Conservation (phyloP, 2,329 filamentous ascomycete species). For the Stenocarpella maydis region DNA sequence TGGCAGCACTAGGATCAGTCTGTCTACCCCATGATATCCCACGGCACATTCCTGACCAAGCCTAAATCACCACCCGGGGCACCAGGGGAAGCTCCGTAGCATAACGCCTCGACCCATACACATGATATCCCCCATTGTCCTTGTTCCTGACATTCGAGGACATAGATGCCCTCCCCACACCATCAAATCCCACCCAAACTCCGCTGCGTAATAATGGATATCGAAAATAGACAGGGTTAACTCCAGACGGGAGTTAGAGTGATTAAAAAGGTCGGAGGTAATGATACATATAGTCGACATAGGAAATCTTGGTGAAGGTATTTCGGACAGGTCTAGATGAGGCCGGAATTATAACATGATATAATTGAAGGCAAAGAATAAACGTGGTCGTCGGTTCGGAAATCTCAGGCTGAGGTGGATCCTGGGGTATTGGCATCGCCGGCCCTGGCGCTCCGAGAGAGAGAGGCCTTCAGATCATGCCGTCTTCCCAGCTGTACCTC, state of each 20-base stretch:
- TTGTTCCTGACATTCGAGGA: conserved; percentile 5
- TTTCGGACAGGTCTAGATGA: conserved; percentile 14
- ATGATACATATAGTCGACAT: conserved; percentile 20
- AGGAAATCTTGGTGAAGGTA: not conserved
- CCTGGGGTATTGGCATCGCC: not conserved
- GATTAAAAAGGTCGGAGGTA: not conserved
- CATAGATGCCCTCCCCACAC: conserved; percentile 14
- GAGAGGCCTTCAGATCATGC: not conserved
- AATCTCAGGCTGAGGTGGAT: not conserved
- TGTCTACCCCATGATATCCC: not conserved
- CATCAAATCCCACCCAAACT: conserved; percentile 24
- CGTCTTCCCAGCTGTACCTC: conserved; percentile 61
- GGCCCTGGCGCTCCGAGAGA: not conserved
- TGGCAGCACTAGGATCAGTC: not conserved
- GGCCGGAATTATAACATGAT: conserved; percentile 25
- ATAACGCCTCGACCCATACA: conserved; percentile 12
- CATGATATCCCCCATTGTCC: not conserved
- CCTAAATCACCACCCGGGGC: not conserved
- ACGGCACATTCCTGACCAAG: not conserved
- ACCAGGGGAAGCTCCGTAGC: not conserved
- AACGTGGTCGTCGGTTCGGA: not conserved
- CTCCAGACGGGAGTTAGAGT: not conserved
- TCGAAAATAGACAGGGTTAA: not conserved
- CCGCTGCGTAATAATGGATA: conserved; percentile 22
- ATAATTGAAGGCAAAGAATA: not conserved